Evolutionary conservation across 2,329 filamentous ascomycete genomes (phyloP).

Genomic region (Xylariaceae sp.): DNA sequence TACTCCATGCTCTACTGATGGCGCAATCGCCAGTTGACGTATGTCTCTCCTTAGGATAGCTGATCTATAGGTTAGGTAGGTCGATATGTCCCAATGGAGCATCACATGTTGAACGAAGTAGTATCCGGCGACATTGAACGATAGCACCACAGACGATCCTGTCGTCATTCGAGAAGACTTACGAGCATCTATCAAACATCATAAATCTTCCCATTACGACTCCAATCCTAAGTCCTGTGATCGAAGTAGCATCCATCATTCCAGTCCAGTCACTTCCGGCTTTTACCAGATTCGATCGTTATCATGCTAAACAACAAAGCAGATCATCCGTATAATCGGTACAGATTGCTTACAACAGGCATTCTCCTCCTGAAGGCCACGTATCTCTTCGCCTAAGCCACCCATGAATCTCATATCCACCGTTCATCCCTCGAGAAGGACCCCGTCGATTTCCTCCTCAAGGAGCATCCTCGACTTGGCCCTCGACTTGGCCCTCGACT

Average conservation of each 20-base stretch:
- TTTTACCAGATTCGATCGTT: conserved; percentile 50
- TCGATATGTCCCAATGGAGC: too few species aligned
- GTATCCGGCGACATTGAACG: too few species aligned
- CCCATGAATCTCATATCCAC: conserved; percentile 27
- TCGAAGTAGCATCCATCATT: conserved; percentile 52
- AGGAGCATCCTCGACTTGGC: conserved; percentile 22
- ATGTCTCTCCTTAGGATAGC: too few species aligned
- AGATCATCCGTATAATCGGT: conserved; percentile 36
- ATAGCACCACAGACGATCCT: too few species aligned
- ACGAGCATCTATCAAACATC: too few species aligned
- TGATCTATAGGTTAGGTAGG: too few species aligned
- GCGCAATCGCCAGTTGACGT: too few species aligned
- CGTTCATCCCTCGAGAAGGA: conserved; percentile 28
- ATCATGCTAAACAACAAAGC: conserved; percentile 59
- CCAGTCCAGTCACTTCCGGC: conserved; percentile 44
- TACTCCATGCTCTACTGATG: too few species aligned
- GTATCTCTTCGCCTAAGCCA: conserved; percentile 32
- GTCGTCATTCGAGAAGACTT: too few species aligned
- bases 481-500: not conserved
- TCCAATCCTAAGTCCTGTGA: conserved; percentile 48
- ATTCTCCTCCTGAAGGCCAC: conserved; percentile 47
- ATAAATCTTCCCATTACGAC: conserved; percentile 42
- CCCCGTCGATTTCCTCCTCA: conserved; percentile 28
- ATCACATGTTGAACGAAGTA: too few species aligned
- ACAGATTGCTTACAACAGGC: conserved; percentile 51